phyloP scores from a whole-genome alignment of 805 yeast genomes.

The Hanseniaspora taiwanica region DNA sequence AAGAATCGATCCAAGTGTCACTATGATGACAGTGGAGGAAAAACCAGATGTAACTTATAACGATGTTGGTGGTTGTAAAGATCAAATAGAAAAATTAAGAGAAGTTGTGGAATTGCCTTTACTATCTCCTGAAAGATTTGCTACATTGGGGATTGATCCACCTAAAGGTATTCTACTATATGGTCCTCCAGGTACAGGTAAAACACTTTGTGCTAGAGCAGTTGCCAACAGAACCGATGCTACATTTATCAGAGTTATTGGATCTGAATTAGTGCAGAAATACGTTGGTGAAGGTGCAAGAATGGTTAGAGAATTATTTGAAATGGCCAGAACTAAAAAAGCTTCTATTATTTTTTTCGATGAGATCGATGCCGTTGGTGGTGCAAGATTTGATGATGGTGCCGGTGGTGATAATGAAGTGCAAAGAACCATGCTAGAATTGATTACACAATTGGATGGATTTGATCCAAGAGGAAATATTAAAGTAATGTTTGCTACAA shows the following conservation, averaged over 20 bases:
- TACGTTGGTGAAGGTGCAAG: constrained; percentile 99
- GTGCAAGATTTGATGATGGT: constrained; percentile 99
- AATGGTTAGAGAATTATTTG: constrained; percentile 97
- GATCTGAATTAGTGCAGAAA: constrained; percentile 95
- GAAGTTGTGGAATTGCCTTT: constrained; percentile 93
- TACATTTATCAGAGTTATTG: constrained; percentile 94
- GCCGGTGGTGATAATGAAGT: constrained; percentile 99
- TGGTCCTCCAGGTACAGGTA: constrained; percentile 99
- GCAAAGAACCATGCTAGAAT: constrained; percentile 96
- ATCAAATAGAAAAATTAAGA: constrained; percentile 90
- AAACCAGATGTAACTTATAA: constrained; percentile 98
- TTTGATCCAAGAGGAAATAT: constrained; percentile 98
- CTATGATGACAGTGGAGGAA: constrained; percentile 99
- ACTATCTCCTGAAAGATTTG: constrained; percentile 92
- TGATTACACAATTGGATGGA: constrained; percentile 95
- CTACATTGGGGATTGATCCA: constrained; percentile 93
- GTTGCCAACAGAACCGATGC: constrained; percentile 99
- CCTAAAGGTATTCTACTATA: constrained; percentile 94
- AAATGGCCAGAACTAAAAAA: constrained; percentile 97
- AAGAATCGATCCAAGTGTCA: constrained; percentile 91
- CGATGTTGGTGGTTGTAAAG: constrained; percentile 98
- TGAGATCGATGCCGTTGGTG: constrained; percentile 98
- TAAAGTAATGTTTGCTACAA: constrained; percentile 98
- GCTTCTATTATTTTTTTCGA: constrained; percentile 97
- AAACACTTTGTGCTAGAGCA: constrained; percentile 95